These are phyloP conservation scores for Przewalskia tangutica DNA, from an alignment of 257 asterid species.

Conservation along the genomic window DNA sequence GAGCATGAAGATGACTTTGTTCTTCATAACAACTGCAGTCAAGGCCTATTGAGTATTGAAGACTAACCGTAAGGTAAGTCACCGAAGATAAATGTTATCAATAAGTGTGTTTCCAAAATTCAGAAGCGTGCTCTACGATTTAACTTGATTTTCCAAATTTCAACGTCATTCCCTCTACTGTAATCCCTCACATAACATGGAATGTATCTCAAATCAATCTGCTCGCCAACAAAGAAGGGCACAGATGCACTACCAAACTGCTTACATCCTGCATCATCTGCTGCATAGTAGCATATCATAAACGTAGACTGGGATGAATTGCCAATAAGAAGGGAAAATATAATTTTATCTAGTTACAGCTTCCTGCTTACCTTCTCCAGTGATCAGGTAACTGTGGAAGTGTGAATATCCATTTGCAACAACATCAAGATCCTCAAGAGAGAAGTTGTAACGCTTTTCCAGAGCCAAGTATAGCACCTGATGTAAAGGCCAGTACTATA, in stretches of 20 bases:
- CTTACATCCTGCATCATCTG: constrained; percentile 28
- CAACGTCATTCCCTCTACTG: constrained; percentile 67
- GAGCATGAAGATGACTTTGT: neutral
- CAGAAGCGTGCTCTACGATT: neutral
- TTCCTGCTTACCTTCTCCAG: constrained; percentile 29
- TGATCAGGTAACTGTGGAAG: constrained; percentile 47
- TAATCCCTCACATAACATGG: constrained; percentile 64
- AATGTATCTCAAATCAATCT: constrained; percentile 40
- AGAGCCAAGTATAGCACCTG: constrained; percentile 83
- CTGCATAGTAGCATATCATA: neutral
- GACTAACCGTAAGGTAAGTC: neutral
- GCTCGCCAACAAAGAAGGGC: constrained; percentile 38
- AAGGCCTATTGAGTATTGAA: neutral
- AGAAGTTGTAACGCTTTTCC: constrained; percentile 90
- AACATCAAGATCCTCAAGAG: constrained; percentile 68
- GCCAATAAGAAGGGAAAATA: neutral
- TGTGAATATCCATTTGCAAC: constrained; percentile 86
- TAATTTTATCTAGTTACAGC: neutral
- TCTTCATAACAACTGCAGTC: neutral
- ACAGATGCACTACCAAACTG: constrained; percentile 14
- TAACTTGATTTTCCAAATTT: constrained; percentile 70
- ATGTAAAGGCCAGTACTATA: neutral
- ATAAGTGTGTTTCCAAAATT: neutral
- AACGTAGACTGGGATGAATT: neutral
- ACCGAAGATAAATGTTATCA: neutral